Evolutionary conservation across 2,329 filamentous ascomycete genomes (phyloP), one percentile per base, ranked within the genome.

Genomic region (Phyllachora maydis): DNA sequence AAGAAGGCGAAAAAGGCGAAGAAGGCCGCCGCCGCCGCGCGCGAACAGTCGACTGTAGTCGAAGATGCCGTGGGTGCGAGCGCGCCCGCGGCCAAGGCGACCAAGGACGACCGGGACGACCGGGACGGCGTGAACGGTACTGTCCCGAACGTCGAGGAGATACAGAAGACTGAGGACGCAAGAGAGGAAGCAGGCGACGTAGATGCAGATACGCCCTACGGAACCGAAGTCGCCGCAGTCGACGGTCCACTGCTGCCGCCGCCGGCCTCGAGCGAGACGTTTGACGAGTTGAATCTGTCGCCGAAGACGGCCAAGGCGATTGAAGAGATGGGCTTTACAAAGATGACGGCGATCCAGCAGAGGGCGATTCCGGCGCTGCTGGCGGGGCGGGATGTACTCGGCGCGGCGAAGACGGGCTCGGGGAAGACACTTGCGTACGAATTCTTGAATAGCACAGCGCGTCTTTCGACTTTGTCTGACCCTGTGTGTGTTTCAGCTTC

Each of bases 401-500:
- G 88, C 38, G 85, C 85, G 16, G 88, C 88, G 23, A 95, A 95
- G 59, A 93, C 83, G 3, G 83, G 83, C 20, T 90, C 79, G 12
- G 88, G 88, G 43, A 98, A 98, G 58, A 98, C 88, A 1, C 52
- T 95, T 30, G 75, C 85, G 3, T n/a, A n/a, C n/a, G n/a, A n/a
- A n/a, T n/a, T n/a, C n/a, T n/a, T n/a, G n/a, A n/a, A n/a, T n/a
- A n/a, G n/a, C n/a, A n/a, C n/a, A n/a, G n/a, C n/a, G n/a, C n/a
- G n/a, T n/a, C n/a, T n/a, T n/a, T n/a, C n/a, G n/a, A n/a, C n/a
- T n/a, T n/a, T n/a, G n/a, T n/a, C n/a, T n/a, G n/a, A n/a, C n/a
- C n/a, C n/a, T n/a, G n/a, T n/a, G n/a, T n/a, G n/a, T n/a, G n/a
- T n/a, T n/a, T n/a, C n/a, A n/a, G n/a, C n/a, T 98, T 98, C 52